These are phyloP conservation scores for Microsporum canis DNA, from an alignment of 2,329 filamentous ascomycete species.

Conservation along the genomic window DNA sequence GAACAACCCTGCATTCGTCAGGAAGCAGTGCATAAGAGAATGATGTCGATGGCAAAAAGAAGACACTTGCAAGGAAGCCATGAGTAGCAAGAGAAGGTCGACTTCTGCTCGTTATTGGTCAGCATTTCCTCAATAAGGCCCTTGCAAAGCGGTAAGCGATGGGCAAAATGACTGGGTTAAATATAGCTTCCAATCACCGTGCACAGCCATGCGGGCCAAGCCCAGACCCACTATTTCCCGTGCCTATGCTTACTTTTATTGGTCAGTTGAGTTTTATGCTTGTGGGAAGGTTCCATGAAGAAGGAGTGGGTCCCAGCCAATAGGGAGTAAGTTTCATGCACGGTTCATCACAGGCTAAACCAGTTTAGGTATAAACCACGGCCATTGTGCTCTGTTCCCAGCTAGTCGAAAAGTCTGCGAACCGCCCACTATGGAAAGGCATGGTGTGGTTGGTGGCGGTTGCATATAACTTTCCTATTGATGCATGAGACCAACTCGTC, in stretches of 20 bases:
- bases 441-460: not conserved
- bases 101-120: not conserved
- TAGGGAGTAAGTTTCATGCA: not conserved
- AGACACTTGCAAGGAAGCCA: not conserved
- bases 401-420: not conserved
- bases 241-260: not conserved
- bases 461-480: constrained; percentile 3
- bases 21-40: not conserved
- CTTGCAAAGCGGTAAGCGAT: not conserved
- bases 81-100: not conserved
- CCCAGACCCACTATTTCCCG: not conserved
- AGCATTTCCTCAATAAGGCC: not conserved
- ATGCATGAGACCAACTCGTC: not conserved
- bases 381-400: not conserved
- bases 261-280: not conserved
- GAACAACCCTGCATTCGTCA: constrained; percentile 1
- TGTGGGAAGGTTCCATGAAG: not conserved
- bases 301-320: not conserved
- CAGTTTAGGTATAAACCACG: not conserved
- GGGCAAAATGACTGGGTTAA: not conserved
- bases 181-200: not conserved
- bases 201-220: not conserved
- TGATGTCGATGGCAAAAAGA: not conserved
- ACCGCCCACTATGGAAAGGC: not conserved
- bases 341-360: not conserved